phyloP scores from a whole-genome alignment of 2,329 filamentous ascomycete genomes.

The Pseudopyricularia cyperi region DNA sequence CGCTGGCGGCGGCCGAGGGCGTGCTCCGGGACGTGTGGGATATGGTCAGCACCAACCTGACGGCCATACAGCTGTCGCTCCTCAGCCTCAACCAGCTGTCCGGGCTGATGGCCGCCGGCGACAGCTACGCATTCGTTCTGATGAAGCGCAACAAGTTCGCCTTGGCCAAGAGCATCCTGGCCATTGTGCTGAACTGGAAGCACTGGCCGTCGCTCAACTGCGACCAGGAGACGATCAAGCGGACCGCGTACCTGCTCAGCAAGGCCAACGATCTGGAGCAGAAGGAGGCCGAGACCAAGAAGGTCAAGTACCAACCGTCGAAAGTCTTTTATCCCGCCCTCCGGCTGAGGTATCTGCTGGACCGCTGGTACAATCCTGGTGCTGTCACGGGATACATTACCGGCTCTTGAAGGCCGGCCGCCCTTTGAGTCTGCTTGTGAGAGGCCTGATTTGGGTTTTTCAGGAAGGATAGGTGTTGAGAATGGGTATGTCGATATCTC shows the following conservation, averaged over 20 bases:
- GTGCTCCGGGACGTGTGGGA: constrained; percentile 4
- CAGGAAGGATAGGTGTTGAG: no score
- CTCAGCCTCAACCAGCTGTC: background rate
- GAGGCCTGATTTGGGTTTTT: no score
- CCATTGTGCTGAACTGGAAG: constrained; percentile 2
- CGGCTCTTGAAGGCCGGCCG: background rate
- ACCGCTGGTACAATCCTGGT: constrained; percentile 1
- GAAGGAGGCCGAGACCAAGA: constrained; percentile 1
- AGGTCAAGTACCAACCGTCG: constrained; percentile 2
- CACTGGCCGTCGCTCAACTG: background rate
- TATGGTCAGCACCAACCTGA: background rate
- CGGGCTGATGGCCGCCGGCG: constrained; percentile 1
- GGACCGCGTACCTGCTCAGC: background rate
- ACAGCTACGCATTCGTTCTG: constrained; percentile 2
- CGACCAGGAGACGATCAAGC: background rate
- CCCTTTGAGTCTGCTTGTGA: no score
- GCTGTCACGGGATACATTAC: constrained; percentile 1
- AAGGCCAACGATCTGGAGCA: constrained; percentile 1
- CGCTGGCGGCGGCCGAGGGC: background rate
- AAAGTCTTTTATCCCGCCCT: background rate
- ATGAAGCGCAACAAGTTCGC: constrained; percentile 3
- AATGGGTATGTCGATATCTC: no score
- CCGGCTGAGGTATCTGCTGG: constrained; percentile 2
- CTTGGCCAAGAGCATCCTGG: background rate
- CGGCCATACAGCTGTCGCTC: background rate